Evolutionary conservation across 2,329 filamentous ascomycete genomes (phyloP), one percentile per base, ranked within the genome.

Genomic region (Talaromyces sp.): DNA sequence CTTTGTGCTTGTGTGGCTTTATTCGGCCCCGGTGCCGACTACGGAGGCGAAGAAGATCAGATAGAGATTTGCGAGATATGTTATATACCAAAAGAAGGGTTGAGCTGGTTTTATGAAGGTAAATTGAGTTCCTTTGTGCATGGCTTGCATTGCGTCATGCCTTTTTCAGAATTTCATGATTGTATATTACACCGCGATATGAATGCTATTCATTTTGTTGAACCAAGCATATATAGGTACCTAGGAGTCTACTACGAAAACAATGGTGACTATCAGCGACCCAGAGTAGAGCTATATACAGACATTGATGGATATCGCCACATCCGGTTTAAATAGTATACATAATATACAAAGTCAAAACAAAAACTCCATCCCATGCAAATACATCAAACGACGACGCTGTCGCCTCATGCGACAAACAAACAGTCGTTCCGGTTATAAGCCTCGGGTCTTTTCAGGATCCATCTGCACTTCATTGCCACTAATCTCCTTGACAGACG

Each of bases 1-100:
- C 0, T 98, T 99, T 79, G 91, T 93, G 61, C 87, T 88, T 15
- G 73, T 98, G 40, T 99, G 95, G 95, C 83, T 99, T 78, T 99
- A 88, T 76, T 88, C 86, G 72, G 87, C 85, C 69, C 88, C 89
- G 22, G 65, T 70, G 22, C 71, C 76, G 31, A 63, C 69, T 56
- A 68, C 70, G 63, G 72, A 72, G 65, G 66, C 62, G 13, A 80
- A 78, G 80, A 84, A 84, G 63, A 47, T 64, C n/a, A 64, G 62
- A 43, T 68, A 62, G 51, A 66, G 49, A 43, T 17, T 13, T 40
- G 47, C 25, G 36, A 59, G 13, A 29, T 15, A 29, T 38, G 11
- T 56, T 22, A 36, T 54, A 54, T 56, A 58, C 22, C 56, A 59
- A 22, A 56, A 36, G 29, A 36, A 38, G 31, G 13, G 10, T 61